Conservation (phyloP, 306 rosid genomes). For the Trichosanthes cucumerina region DNA sequence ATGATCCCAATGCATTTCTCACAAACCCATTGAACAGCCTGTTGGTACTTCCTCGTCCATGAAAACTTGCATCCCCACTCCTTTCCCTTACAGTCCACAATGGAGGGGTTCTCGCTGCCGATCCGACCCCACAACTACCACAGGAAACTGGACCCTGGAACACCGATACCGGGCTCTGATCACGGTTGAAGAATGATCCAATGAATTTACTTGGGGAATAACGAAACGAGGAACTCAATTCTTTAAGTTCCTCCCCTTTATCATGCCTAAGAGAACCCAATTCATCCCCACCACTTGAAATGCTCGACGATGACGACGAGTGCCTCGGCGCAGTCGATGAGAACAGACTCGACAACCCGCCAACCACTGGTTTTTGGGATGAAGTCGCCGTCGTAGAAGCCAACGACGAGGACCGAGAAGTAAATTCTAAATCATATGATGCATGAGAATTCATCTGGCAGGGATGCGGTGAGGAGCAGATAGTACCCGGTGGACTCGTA, state of each 20-base stretch:
- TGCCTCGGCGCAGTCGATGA: conserved; percentile 57
- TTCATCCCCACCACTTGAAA: conserved; percentile 52
- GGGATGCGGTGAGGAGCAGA: conserved; percentile 70
- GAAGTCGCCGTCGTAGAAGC: conserved; percentile 51
- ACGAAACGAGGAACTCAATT: conserved; percentile 58
- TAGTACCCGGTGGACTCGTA: conserved; percentile 82
- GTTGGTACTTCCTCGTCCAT: conserved; percentile 32
- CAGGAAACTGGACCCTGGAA: conserved; percentile 84
- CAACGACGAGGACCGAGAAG: conserved; percentile 58
- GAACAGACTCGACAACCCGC: conserved; percentile 70
- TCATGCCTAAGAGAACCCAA: conserved; percentile 43
- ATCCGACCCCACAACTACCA: conserved; percentile 35
- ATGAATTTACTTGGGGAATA: conserved; percentile 50
- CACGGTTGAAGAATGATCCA: conserved; percentile 53
- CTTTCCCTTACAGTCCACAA: conserved; percentile 32
- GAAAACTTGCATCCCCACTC: conserved; percentile 25
- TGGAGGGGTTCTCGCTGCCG: conserved; percentile 34
- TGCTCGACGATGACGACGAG: conserved; percentile 37
- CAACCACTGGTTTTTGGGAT: conserved; percentile 56
- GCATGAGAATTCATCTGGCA: conserved; percentile 61
- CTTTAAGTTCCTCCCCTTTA: conserved; percentile 66
- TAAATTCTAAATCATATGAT: conserved; percentile 61
- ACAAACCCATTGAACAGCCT: conserved; percentile 73
- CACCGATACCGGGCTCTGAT: conserved; percentile 85
- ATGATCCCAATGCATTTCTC: conserved; percentile 70